Conservation (phyloP, 2,329 filamentous ascomycete genomes). For the Dactylellina leptospora region DNA sequence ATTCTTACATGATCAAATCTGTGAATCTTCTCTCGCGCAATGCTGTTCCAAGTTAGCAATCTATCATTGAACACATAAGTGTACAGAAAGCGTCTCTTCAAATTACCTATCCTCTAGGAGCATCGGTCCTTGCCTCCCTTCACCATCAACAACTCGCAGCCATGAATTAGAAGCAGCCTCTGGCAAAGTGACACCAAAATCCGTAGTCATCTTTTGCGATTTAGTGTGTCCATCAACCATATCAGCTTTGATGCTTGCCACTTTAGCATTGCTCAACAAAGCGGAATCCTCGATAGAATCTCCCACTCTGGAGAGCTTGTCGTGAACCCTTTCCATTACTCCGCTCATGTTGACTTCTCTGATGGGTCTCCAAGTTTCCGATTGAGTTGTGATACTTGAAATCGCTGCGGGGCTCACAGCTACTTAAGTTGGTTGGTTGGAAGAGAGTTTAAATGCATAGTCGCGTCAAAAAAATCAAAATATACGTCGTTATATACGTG, state of each 20-base stretch:
- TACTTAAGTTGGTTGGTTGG: not conserved
- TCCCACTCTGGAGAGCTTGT: slow-evolving; percentile 26
- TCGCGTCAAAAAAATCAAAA: not conserved
- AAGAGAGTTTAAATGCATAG: not conserved
- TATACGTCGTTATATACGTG: not conserved
- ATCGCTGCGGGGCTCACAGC: not conserved
- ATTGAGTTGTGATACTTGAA: not conserved
- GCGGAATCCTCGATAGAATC: slow-evolving; percentile 25
- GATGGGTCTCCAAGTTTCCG: too few relatives aligned
- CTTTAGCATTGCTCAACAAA: slow-evolving; percentile 52
- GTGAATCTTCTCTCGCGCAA: slow-evolving; percentile 5
- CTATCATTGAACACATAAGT: slow-evolving; percentile 60
- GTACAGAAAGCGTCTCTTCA: slow-evolving; percentile 1
- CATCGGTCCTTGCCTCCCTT: slow-evolving; percentile 66
- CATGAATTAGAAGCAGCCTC: slow-evolving; percentile 75
- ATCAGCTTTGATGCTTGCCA: slow-evolving; percentile 58
- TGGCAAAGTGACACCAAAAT: slow-evolving; percentile 77
- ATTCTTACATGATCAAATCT: slow-evolving; percentile 49
- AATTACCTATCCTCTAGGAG: slow-evolving; percentile 79
- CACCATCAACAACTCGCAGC: slow-evolving; percentile 72
- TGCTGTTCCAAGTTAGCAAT: slow-evolving; percentile 1
- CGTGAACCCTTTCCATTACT: slow-evolving; percentile 54
- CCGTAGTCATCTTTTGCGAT: slow-evolving; percentile 72
- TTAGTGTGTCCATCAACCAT: slow-evolving; percentile 69
- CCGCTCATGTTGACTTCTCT: not conserved